Evolutionary conservation across 2,329 filamentous ascomycete genomes (phyloP), one percentile per base, ranked within the genome.

Genomic region (Aschersonia sp.): DNA sequence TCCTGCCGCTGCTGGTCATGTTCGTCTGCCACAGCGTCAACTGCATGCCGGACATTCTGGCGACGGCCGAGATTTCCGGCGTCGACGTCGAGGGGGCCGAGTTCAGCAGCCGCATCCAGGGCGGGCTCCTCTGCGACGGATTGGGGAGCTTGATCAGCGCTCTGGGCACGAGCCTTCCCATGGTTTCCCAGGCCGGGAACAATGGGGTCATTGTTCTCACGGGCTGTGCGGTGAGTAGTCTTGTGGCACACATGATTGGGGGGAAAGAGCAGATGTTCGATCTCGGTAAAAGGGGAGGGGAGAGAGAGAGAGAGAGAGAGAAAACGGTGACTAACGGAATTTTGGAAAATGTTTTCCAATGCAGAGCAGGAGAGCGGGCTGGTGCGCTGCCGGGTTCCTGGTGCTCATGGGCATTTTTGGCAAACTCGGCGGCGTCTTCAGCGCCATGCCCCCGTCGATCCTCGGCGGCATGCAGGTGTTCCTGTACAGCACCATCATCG

Each of bases 381-480:
- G 48, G 48, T 45, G 44, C 5, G 48, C 48, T 12, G 44, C 45
- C 6, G 48, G 10, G 4, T 47, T 50, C 39, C 37, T 50, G 39
- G 14, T 50, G n/a, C 33, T 50, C 40, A 50, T 50, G 48, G 48
- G 48, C 30, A 42, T 50, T 30, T 43, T 46, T 29, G 48, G 45
- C 46, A 50, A 50, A 22, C 41, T 50, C 22, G 48, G 48, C 30
- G 48, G 44, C 33, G 42, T 50, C 5, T 50, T 50, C 40, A n/a
- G 39, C 14, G 40, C 48, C 32, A 50, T 50, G 43, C 48, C 48
- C 22, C 45, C 48, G 6, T 50, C 48, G n/a, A 45, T 50, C 14
- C 48, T 50, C 6, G 48, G 48, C 14, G 48, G 48, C 31, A 50
- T 50, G 48, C 48, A 50, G 40, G 48, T 50, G 31, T 50, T 50